Evolutionary conservation across 805 yeast genomes (phyloP).

Genomic region (Yarrowia divulgata): DNA sequence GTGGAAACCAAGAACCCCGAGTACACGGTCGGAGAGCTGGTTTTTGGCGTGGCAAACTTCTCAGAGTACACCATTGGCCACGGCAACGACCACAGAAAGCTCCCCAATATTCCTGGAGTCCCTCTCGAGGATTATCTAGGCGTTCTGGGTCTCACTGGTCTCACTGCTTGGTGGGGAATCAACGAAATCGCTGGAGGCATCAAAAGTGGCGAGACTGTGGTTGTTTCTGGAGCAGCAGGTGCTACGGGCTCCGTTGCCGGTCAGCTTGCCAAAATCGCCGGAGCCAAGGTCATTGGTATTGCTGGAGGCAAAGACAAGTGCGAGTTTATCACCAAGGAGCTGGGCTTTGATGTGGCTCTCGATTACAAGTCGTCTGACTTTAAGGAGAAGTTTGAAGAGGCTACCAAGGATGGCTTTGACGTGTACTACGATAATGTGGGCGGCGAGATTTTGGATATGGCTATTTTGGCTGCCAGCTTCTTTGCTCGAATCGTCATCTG

Average conservation of each 20-base stretch:
- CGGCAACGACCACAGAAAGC: slow-evolving; percentile 17
- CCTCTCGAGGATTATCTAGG: slow-evolving; percentile 39
- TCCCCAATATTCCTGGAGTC: slow-evolving; percentile 34
- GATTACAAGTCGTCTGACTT: slow-evolving; percentile 50
- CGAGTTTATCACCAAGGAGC: slow-evolving; percentile 60
- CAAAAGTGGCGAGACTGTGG: slow-evolving; percentile 70
- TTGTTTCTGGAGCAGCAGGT: slow-evolving; percentile 95
- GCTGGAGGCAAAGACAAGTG: slow-evolving; percentile 82
- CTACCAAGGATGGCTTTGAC: slow-evolving; percentile 50
- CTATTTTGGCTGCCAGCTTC: slow-evolving; percentile 31
- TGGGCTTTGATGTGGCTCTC: slow-evolving; percentile 80
- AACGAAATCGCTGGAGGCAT: slow-evolving; percentile 67
- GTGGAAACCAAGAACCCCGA: slow-evolving; percentile 37
- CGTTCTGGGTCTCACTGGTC: slow-evolving; percentile 52
- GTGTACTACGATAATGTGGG: slow-evolving; percentile 53
- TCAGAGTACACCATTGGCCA: slow-evolving; percentile 34
- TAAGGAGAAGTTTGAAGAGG: slow-evolving; percentile 47
- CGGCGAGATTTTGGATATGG: slow-evolving; percentile 40
- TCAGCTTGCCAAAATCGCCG: slow-evolving; percentile 67
- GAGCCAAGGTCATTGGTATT: slow-evolving; percentile 84
- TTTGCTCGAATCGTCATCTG: slow-evolving; percentile 40
- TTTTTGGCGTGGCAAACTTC: slow-evolving; percentile 12
- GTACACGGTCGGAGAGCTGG: slow-evolving; percentile 20
- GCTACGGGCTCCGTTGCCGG: slow-evolving; percentile 81
- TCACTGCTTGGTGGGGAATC: slow-evolving; percentile 78